These are phyloP conservation scores for Eucalyptus pumila DNA, from an alignment of 345 rosid genomes.

Conservation along the genomic window DNA sequence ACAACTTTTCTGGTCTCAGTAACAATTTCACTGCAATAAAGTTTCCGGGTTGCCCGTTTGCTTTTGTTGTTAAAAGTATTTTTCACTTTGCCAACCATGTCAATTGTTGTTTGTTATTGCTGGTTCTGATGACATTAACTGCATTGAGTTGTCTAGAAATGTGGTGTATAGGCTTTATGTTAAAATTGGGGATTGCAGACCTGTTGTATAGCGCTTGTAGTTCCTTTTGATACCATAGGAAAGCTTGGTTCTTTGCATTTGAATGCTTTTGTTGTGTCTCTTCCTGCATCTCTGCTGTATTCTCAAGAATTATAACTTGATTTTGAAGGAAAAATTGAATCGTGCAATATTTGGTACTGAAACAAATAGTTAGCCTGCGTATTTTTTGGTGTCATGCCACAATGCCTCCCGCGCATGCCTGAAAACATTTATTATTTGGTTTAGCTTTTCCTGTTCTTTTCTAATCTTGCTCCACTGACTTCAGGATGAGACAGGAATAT, in stretches of 20 bases:
- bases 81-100: background rate
- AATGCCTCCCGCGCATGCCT: background rate
- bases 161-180: background rate
- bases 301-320: background rate
- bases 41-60: background rate
- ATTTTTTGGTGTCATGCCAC: background rate
- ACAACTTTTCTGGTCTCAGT: background rate
- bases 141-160: background rate
- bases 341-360: background rate
- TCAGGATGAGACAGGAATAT: slow-evolving; percentile 99
- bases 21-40: background rate
- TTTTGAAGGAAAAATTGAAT: background rate
- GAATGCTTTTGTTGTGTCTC: background rate
- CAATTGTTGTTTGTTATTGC: background rate
- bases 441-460: background rate
- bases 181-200: background rate
- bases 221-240: background rate
- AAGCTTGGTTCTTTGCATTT: background rate
- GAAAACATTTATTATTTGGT: background rate
- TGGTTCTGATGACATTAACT: background rate
- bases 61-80: background rate
- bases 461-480: slow-evolving; percentile 1
- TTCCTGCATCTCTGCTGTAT: background rate
- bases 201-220: background rate
- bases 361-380: background rate